Percentiles rank a stretch among this genome's conserved stretches.
These are phyloP conservation scores for Ceratocystis colombiana DNA, from an alignment of 2,329 filamentous ascomycete species.

Conservation along the genomic window DNA sequence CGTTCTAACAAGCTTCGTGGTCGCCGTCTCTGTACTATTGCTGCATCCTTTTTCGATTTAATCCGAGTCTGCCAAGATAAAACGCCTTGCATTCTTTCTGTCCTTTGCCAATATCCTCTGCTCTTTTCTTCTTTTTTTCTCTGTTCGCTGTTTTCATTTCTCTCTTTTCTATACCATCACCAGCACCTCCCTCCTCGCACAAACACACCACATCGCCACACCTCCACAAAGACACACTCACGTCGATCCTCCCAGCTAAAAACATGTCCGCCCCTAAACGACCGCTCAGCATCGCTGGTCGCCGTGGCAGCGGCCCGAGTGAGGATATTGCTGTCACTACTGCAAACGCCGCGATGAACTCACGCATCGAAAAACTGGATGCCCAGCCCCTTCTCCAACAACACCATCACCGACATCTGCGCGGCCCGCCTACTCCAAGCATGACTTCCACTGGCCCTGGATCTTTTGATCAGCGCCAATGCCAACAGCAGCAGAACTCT, in stretches of 20 bases:
- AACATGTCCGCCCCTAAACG: conserved; percentile 39
- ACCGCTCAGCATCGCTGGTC: conserved; percentile 51
- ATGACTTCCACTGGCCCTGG: conserved; percentile 52
- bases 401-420: conserved; percentile 44
- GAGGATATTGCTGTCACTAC: conserved; percentile 50
- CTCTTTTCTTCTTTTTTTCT: background rate
- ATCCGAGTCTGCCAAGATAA: too few species aligned
- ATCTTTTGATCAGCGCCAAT: conserved; percentile 46
- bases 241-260: too few species aligned
- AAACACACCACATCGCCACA: too few species aligned
- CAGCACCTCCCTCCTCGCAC: too few species aligned
- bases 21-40: too few species aligned
- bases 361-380: conserved; percentile 10
- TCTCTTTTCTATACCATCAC: background rate
- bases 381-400: conserved; percentile 35
- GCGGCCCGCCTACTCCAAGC: conserved; percentile 56
- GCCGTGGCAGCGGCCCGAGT: conserved; percentile 48
- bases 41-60: too few species aligned
- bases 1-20: too few species aligned
- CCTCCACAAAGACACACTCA: too few species aligned
- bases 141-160: background rate
- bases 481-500: conserved; percentile 30
- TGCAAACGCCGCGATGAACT: conserved; percentile 31
- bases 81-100: background rate
- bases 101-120: background rate